Percentiles rank a stretch among this genome's conserved stretches.
These are phyloP conservation scores for Aspergillus sp. DNA, from an alignment of 2,329 filamentous ascomycete species.

Conservation along the genomic window DNA sequence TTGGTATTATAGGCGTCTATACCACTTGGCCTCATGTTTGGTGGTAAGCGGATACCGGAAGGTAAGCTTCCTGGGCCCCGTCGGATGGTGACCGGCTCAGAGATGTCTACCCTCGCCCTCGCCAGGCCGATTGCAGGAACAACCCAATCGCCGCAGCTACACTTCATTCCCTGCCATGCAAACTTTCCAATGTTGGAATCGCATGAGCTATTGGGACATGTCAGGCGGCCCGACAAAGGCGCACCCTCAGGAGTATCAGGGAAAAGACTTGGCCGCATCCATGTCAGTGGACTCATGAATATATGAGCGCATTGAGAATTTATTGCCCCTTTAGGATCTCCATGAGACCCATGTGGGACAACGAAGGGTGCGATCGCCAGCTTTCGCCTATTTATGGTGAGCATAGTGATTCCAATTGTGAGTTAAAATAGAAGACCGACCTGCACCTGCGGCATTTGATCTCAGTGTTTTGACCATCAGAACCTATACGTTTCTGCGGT, in stretches of 20 bases:
- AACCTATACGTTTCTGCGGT: constrained; percentile 21
- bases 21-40: constrained; percentile 31
- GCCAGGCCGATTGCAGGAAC: constrained; percentile 86
- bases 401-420: constrained; percentile 2
- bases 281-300: constrained; percentile 88
- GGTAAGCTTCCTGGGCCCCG: constrained; percentile 23
- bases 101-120: constrained; percentile 77
- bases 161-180: constrained; percentile 92
- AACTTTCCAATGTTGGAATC: constrained; percentile 85
- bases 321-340: constrained; percentile 20
- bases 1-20: constrained; percentile 8
- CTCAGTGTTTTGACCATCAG: constrained; percentile 46
- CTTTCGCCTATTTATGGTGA: constrained; percentile 47
- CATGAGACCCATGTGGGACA: constrained; percentile 56
- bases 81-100: constrained; percentile 30
- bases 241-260: constrained; percentile 57
- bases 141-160: constrained; percentile 87
- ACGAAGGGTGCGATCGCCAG: constrained; percentile 68
- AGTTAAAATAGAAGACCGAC: constrained; percentile 44
- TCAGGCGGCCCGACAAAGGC: constrained; percentile 76
- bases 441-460: constrained; percentile 92
- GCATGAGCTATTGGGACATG: constrained; percentile 78
- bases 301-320: constrained; percentile 69
- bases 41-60: constrained; percentile 41
- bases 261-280: constrained; percentile 83